phyloP scores from a whole-genome alignment of 352 stramenopile species.

The Phytophthora tubulina region DNA sequence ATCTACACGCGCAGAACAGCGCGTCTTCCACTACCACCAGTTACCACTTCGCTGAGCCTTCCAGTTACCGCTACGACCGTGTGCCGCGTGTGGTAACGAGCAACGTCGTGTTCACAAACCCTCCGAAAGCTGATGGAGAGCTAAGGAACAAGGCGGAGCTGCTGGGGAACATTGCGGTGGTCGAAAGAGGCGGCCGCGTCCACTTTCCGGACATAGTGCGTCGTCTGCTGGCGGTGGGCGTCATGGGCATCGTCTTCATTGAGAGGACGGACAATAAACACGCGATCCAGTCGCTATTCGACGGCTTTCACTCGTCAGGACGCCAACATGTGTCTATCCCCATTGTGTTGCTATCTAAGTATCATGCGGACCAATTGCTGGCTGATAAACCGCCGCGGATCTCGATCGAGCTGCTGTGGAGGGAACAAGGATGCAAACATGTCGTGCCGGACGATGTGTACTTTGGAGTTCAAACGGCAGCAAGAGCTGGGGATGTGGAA shows the following conservation, averaged over 20 bases:
- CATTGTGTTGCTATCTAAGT: slow-evolving; percentile 82
- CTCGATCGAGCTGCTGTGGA: slow-evolving; percentile 75
- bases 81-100: slow-evolving; percentile 60
- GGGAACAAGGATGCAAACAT: slow-evolving; percentile 73
- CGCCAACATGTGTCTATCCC: slow-evolving; percentile 77
- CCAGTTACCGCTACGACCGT: slow-evolving; percentile 84
- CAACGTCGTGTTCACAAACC: slow-evolving; percentile 68
- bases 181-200: slow-evolving; percentile 80
- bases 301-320: slow-evolving; percentile 89
- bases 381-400: slow-evolving; percentile 61
- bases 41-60: slow-evolving; percentile 87
- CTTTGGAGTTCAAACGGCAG: slow-evolving; percentile 76
- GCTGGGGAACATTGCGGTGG: slow-evolving; percentile 73
- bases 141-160: slow-evolving; percentile 68
- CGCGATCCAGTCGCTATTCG: slow-evolving; percentile 80
- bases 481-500: slow-evolving; percentile 76
- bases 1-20: slow-evolving; percentile 49
- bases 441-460: slow-evolving; percentile 79
- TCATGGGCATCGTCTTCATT: slow-evolving; percentile 82
- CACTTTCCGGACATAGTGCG: slow-evolving; percentile 90
- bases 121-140: slow-evolving; percentile 74
- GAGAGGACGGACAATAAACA: slow-evolving; percentile 66
- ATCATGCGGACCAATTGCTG: slow-evolving; percentile 80
- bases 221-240: slow-evolving; percentile 67
- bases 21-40: slow-evolving; percentile 17